Conservation (phyloP, 768 basidiomycete genomes). For the Plicaturopsis crispa region DNA sequence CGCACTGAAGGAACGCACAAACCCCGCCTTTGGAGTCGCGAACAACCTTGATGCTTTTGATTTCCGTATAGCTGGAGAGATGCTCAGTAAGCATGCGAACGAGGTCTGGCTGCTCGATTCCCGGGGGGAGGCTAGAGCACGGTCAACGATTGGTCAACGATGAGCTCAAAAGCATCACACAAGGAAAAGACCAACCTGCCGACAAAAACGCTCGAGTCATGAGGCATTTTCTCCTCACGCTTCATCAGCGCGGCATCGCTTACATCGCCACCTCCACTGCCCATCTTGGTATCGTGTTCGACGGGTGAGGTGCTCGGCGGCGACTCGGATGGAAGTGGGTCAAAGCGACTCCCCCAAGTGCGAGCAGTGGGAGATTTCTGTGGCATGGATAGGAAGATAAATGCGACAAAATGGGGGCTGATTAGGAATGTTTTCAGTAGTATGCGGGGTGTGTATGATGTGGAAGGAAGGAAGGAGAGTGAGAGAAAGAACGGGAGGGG, state of each 20-base stretch:
- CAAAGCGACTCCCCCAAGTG: slow-evolving; percentile 69
- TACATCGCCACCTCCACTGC: neutral
- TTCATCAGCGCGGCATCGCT: neutral
- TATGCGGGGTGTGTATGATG: slow-evolving; percentile 8
- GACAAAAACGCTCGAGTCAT: slow-evolving; percentile 79
- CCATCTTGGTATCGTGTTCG: neutral
- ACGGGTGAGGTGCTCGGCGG: slow-evolving; percentile 26
- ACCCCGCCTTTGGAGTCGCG: slow-evolving; percentile 71
- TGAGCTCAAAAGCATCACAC: neutral
- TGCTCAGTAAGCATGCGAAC: slow-evolving; percentile 54
- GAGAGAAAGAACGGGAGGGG: slow-evolving; percentile 4
- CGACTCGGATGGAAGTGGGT: slow-evolving; percentile 48
- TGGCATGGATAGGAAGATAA: slow-evolving; percentile 32
- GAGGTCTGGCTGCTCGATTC: slow-evolving; percentile 59
- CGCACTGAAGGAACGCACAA: slow-evolving; percentile 83
- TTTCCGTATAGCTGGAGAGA: slow-evolving; percentile 55
- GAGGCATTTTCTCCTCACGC: slow-evolving; percentile 38
- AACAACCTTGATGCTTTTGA: slow-evolving; percentile 64
- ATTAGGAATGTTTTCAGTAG: slow-evolving; percentile 13
- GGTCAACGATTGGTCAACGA: slow-evolving; percentile 3
- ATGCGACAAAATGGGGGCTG: slow-evolving; percentile 10
- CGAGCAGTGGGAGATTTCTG: slow-evolving; percentile 33
- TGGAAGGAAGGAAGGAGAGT: slow-evolving; percentile 13
- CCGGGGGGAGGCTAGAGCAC: slow-evolving; percentile 52
- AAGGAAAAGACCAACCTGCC: slow-evolving; percentile 51